Base-by-base conservation (phyloP, 148 eudicot genomes). In the Camellia japonica region DNA sequence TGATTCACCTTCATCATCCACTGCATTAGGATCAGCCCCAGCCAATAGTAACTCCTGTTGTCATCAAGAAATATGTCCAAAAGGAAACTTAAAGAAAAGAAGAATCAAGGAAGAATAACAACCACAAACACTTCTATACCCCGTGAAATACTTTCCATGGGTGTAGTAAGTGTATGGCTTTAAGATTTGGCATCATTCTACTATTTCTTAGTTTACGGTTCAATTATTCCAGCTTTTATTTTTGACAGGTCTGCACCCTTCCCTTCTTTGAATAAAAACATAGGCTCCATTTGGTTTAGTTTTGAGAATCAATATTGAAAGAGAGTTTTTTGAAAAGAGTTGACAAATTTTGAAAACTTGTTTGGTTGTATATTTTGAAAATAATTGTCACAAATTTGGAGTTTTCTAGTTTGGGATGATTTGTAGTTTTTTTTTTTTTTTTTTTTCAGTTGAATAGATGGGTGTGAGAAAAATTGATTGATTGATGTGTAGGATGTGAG, bases 21-120 rank as follows among this genome's bases (percentile, higher is more conserved):
- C 91, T 72, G 95, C 97, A 90, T 96, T 96, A 83, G 99, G 99
- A 90, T 96, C 98, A 79, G 99, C 94, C 58, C 98, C 98, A 72
- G 95, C 99, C 87, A 92, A 84, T 79, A 96, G 86, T 74, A 96
- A 80, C 86, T 96, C 99, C 99, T 96, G 87, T 79, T 81, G 71
- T 23, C 88, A 82, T 75, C 70, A 78, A 82, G 65, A 70, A 70
- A 79, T 15, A 79, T 42, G 75, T 71, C 75, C 73, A 56, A 68
- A 13, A 78, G 43, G 54, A 58, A 54, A 51, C 69, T 16, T 52
- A 8, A 5, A 52, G 41, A 77, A 58, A 54, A 7, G 51, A 62
- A 54, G 7, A 68, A 73, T n/a, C 66, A 20, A 47, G 80, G 77
- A 78, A 80, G 71, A 44, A 55, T 77, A 81, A 9, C 38, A 63